phyloP scores from a whole-genome alignment of 371 early-diverging fungal species.

The Rhizopus delemar region DNA sequence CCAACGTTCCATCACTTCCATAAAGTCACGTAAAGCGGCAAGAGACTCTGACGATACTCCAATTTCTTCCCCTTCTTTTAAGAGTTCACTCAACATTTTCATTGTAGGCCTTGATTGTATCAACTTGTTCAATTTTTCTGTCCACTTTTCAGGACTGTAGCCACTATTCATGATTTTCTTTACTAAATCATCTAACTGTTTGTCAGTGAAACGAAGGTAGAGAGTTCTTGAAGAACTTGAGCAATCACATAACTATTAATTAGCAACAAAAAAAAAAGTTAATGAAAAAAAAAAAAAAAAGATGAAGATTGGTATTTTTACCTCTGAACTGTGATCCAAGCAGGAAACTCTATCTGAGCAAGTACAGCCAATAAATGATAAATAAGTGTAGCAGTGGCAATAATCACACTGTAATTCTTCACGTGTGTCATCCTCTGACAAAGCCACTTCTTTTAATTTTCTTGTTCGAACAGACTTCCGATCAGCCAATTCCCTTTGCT shows the following conservation, averaged over 20 bases:
- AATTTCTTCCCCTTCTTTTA: constrained; percentile 55
- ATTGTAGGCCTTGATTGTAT: constrained; percentile 56
- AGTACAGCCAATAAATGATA: constrained; percentile 67
- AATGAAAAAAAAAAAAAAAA: too few relatives aligned
- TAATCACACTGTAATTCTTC: constrained; percentile 70
- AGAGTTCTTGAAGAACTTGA: constrained; percentile 44
- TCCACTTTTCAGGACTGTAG: constrained; percentile 45
- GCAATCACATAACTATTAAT: constrained; percentile 56
- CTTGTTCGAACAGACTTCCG: constrained; percentile 50
- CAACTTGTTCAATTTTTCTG: constrained; percentile 33
- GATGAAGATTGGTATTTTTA: constrained; percentile 18
- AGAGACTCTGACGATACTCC: constrained; percentile 32
- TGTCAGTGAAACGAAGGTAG: constrained; percentile 58
- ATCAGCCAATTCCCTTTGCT: constrained; percentile 57
- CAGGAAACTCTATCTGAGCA: constrained; percentile 68
- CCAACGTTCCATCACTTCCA: constrained; percentile 53
- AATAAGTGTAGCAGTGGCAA: constrained; percentile 74
- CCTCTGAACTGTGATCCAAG: constrained; percentile 61
- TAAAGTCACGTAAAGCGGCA: constrained; percentile 46
- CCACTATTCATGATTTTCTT: constrained; percentile 24
- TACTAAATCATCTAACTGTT: constrained; percentile 45
- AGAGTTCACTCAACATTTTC: constrained; percentile 49
- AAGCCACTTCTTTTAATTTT: constrained; percentile 38
- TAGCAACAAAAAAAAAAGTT: neutral
- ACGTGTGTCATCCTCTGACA: constrained; percentile 32